Evolutionary conservation across 768 basidiomycete species (phyloP).

Genomic region (Lactarius vividus): DNA sequence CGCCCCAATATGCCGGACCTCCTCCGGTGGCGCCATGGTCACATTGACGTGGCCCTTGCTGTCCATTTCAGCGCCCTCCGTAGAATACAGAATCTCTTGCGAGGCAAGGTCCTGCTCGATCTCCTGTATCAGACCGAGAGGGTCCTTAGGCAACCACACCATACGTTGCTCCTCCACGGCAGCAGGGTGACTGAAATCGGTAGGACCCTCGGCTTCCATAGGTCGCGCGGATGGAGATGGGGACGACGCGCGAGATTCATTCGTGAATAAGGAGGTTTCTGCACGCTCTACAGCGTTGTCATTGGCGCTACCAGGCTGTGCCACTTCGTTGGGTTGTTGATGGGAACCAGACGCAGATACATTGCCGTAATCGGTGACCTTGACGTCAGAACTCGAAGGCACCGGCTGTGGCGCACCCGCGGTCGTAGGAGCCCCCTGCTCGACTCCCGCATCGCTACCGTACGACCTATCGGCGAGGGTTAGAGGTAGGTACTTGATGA

Average conservation of each 20-base stretch:
- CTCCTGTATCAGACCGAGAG: constrained; percentile 58
- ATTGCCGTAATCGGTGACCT: constrained; percentile 13
- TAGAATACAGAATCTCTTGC: constrained; percentile 49
- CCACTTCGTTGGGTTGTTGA: neutral
- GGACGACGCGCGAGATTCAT: constrained; percentile 9
- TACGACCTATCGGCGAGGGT: constrained; percentile 71
- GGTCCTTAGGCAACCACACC: constrained; percentile 84
- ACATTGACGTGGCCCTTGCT: constrained; percentile 60
- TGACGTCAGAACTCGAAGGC: neutral
- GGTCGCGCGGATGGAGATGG: constrained; percentile 27
- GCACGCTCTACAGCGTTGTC: neutral
- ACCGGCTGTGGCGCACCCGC: neutral
- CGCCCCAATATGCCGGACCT: neutral
- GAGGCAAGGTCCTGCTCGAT: constrained; percentile 58
- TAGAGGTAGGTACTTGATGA: constrained; percentile 71
- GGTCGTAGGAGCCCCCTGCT: neutral
- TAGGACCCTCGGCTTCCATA: constrained; percentile 32
- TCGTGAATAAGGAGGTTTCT: constrained; percentile 15
- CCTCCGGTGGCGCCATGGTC: constrained; percentile 42
- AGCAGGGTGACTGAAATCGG: constrained; percentile 87
- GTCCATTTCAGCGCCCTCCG: constrained; percentile 54
- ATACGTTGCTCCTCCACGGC: constrained; percentile 65
- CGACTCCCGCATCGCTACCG: constrained; percentile 22
- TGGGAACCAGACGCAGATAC: neutral
- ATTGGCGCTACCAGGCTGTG: neutral